Evolutionary conservation across 2,329 filamentous ascomycete genomes (phyloP).

Genomic region (Sclerotinia trifoliorum): DNA sequence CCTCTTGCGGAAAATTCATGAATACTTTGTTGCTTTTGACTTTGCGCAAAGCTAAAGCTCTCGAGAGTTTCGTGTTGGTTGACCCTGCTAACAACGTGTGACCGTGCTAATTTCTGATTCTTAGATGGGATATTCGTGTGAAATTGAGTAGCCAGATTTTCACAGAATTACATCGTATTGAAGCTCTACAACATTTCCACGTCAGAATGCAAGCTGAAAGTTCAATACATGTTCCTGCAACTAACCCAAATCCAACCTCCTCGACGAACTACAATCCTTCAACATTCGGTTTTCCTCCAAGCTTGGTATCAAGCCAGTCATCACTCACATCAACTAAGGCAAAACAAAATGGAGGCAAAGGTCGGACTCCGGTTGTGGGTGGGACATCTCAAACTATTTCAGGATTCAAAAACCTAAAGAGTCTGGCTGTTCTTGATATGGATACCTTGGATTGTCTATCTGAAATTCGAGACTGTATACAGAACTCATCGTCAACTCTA

Average conservation of each 20-base stretch:
- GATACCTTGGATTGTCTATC: slow-evolving; percentile 55
- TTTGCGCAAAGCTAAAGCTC: slow-evolving; percentile 52
- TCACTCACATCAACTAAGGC: slow-evolving; percentile 20
- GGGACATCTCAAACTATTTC: slow-evolving; percentile 51
- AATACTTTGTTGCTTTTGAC: slow-evolving; percentile 59
- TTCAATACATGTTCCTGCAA: slow-evolving; percentile 53
- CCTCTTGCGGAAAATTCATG: slow-evolving; percentile 62
- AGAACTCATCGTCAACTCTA: slow-evolving; percentile 54
- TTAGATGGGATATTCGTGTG: slow-evolving; percentile 63
- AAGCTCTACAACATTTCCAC: slow-evolving; percentile 53
- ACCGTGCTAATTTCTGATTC: slow-evolving; percentile 11
- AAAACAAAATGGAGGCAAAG: slow-evolving; percentile 24
- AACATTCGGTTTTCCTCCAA: background rate
- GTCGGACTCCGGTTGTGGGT: slow-evolving; percentile 13
- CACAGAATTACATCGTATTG: slow-evolving; percentile 54
- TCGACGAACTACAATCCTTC: background rate
- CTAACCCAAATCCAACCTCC: slow-evolving; percentile 24
- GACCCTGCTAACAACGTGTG: background rate
- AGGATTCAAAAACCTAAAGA: slow-evolving; percentile 55
- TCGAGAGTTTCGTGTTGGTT: slow-evolving; percentile 57
- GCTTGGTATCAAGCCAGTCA: background rate
- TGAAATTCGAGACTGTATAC: slow-evolving; percentile 56
- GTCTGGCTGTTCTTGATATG: slow-evolving; percentile 58
- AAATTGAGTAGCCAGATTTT: slow-evolving; percentile 60
- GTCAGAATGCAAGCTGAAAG: slow-evolving; percentile 58